phyloP scores from a whole-genome alignment of 129 eudicot species.

The Dittrichia graveolens region DNA sequence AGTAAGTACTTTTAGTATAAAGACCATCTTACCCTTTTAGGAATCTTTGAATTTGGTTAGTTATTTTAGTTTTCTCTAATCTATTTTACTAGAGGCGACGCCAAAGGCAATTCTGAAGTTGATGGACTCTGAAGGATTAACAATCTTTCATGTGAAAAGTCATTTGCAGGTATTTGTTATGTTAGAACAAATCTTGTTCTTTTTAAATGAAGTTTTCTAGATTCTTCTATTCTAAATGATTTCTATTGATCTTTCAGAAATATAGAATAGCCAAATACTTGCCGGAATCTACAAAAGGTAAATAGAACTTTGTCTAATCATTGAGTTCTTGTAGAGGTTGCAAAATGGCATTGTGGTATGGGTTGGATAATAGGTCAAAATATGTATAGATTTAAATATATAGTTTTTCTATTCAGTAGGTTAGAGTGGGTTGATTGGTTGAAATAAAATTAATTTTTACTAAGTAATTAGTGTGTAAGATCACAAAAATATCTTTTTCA shows the following conservation, averaged over 20 bases:
- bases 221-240: neutral
- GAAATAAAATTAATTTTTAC: no score
- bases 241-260: slow-evolving; percentile 52
- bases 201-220: slow-evolving; percentile 10
- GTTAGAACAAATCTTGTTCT: neutral
- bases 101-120: slow-evolving; percentile 87
- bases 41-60: neutral
- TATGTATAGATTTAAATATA: no score
- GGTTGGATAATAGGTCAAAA: neutral
- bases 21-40: slow-evolving; percentile 9
- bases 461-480: no score
- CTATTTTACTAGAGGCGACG: slow-evolving; percentile 67
- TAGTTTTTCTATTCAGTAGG: no score
- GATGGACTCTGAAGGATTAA: slow-evolving; percentile 86
- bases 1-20: slow-evolving; percentile 45
- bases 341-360: neutral
- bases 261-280: slow-evolving; percentile 79
- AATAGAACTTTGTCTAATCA: slow-evolving; percentile 15
- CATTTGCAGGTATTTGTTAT: slow-evolving; percentile 74
- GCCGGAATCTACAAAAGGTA: slow-evolving; percentile 81
- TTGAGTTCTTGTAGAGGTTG: neutral
- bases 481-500: no score
- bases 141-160: slow-evolving; percentile 94
- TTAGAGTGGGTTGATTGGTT: no score
- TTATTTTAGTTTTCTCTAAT: neutral